Evolutionary conservation across 352 stramenopile genomes (phyloP), one percentile per base, ranked within the genome.

Genomic region (Globisporangium solare): DNA sequence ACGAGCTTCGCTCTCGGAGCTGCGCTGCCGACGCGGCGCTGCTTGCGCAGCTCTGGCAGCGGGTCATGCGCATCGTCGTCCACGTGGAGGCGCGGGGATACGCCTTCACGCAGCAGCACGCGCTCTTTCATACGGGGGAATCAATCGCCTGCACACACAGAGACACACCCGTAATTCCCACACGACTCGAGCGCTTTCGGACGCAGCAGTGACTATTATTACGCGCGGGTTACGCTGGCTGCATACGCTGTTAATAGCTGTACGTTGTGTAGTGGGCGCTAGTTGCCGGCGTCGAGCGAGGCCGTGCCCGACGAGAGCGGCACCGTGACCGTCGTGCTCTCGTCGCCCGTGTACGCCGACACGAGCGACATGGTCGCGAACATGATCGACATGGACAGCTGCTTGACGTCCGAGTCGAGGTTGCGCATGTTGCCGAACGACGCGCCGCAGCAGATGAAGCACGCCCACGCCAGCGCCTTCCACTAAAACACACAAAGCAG

Each of bases 351-450:
- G 72, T 88, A 86, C 51, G 67, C 64, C 41, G 77, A 75, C 40
- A 88, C 78, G 51, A 92, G 74, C 31, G 81, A 73, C 52, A 74
- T 88, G 17, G 73, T 74, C 51, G 81, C 73, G 63, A 85, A 86
- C 70, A 88, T 89, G 68, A 92, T 88, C 49, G 79, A 80, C 71
- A 86, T 85, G 63, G 75, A 79, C 40, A 88, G 65, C 59, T 86
- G 70, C 49, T 73, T 77, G 60, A 79, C 67, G 60, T 89, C 82
- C 68, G 68, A 73, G 24, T 88, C 70, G 37, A 72, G 60, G 51
- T 50, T 71, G 64, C 76, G 75, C 57, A 84, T 76, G 64, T 84
- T 88, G 51, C 63, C 70, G 48, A 88, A 92, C 53, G 79, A 85
- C 21, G 75, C 73, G 27, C 72, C 60, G 55, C 79, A 88, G 52